Percentiles rank a stretch among this genome's conserved stretches.
These are phyloP conservation scores for Drechslera avenae DNA, from an alignment of 2,329 filamentous ascomycete species.

Conservation along the genomic window DNA sequence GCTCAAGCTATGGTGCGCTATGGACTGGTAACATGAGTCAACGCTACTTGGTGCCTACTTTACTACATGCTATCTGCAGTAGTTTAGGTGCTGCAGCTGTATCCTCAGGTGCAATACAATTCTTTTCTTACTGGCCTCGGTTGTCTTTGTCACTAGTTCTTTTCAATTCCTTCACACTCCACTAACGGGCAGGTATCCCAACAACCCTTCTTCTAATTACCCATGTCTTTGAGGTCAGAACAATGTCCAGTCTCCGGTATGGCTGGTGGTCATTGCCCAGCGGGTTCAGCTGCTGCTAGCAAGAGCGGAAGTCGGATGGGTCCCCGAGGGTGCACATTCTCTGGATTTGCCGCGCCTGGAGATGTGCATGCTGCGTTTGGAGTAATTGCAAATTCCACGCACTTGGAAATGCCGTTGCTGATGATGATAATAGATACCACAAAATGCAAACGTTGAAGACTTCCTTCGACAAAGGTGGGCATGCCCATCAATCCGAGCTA, in stretches of 20 bases:
- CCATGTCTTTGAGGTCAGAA: slow-evolving; percentile 13
- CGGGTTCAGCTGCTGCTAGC: slow-evolving; percentile 17
- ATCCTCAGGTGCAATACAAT: not conserved
- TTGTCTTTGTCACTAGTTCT: not conserved
- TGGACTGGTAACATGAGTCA: not conserved
- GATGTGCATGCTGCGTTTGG: slow-evolving; percentile 31
- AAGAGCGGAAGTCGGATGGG: slow-evolving; percentile 21
- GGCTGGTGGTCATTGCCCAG: slow-evolving; percentile 21
- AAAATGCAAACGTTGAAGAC: slow-evolving; percentile 24
- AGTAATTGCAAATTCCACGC: slow-evolving; percentile 11
- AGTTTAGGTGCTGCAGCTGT: not conserved
- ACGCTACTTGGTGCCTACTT: not conserved
- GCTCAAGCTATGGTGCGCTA: slow-evolving; percentile 1
- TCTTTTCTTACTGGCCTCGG: not conserved
- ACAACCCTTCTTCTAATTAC: slow-evolving; percentile 2
- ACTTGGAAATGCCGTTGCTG: not conserved
- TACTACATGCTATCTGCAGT: not conserved
- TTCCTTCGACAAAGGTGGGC: slow-evolving; percentile 31
- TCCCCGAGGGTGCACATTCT: slow-evolving; percentile 33
- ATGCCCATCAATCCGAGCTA: not conserved
- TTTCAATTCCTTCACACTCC: not conserved
- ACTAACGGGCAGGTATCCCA: slow-evolving; percentile 6
- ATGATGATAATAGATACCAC: slow-evolving; percentile 23
- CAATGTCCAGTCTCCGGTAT: slow-evolving; percentile 28
- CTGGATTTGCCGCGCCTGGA: slow-evolving; percentile 30